Percentiles rank a stretch among this genome's conserved stretches.
These are phyloP conservation scores for Sphagnum tenellum DNA, from an alignment of 225 moss, liverwort and hornwort species.

Conservation along the genomic window DNA sequence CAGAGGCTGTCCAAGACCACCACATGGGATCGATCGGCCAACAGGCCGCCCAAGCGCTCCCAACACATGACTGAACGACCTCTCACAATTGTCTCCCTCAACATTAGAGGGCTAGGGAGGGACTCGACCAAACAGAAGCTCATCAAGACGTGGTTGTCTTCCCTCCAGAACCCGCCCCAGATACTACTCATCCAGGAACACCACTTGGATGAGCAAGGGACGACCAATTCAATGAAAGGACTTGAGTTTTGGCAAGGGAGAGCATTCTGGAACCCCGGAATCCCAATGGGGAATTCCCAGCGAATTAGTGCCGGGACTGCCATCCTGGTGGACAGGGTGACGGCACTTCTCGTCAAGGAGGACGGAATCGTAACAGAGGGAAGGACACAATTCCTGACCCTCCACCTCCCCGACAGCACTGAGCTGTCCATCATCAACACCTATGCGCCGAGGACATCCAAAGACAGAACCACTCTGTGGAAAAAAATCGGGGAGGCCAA, in stretches of 20 bases:
- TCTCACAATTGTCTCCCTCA: no score
- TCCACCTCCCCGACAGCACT: neutral
- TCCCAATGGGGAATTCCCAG: neutral
- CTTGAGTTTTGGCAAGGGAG: neutral
- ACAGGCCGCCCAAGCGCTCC: no score
- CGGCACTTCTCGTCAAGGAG: neutral
- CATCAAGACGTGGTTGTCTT: no score
- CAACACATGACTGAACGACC: no score
- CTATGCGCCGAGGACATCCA: neutral
- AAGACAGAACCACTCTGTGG: neutral
- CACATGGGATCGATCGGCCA: no score
- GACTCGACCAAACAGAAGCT: no score
- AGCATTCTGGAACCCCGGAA: neutral
- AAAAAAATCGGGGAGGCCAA: neutral
- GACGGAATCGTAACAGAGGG: neutral
- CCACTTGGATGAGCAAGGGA: neutral
- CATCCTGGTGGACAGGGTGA: neutral
- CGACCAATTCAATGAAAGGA: neutral
- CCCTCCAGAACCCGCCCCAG: neutral
- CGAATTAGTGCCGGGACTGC: neutral
- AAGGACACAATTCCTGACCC: neutral
- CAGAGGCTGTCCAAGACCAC: no score
- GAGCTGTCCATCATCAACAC: neutral
- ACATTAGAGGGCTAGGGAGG: no score
- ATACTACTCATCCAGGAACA: neutral